Percentiles rank a stretch among this genome's conserved stretches.
Evolutionary conservation across 257 asterid genomes (phyloP).

Genomic region (Primulina eburnea): DNA sequence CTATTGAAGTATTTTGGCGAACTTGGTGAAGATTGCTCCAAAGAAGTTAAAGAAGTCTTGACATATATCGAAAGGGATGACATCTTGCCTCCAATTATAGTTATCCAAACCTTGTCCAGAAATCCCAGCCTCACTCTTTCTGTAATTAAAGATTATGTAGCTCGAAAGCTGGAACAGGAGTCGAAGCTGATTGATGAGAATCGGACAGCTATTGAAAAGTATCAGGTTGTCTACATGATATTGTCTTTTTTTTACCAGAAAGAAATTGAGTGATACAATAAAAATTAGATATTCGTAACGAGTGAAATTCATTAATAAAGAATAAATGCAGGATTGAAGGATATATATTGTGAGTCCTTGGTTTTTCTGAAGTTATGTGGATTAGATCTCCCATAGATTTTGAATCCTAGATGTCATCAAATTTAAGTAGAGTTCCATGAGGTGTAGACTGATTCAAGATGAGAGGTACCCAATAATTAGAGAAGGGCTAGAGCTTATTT

Average conservation of each 20-base stretch:
- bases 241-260: neutral
- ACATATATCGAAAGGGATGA: slow-evolving; percentile 85
- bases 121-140: slow-evolving; percentile 90
- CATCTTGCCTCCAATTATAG: slow-evolving; percentile 89
- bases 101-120: slow-evolving; percentile 82
- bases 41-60: slow-evolving; percentile 80
- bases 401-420: neutral
- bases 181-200: slow-evolving; percentile 63
- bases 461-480: neutral
- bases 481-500: neutral
- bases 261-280: too few relatives aligned
- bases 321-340: neutral
- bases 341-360: neutral
- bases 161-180: slow-evolving; percentile 89
- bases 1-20: slow-evolving; percentile 76
- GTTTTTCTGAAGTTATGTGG: neutral
- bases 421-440: slow-evolving; percentile 4
- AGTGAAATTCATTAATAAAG: neutral
- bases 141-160: slow-evolving; percentile 85
- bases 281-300: neutral
- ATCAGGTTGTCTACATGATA: slow-evolving; percentile 55
- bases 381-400: neutral
- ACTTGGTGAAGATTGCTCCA: slow-evolving; percentile 60
- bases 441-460: slow-evolving; percentile 4
- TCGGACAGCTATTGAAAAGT: slow-evolving; percentile 61